Evolutionary conservation across 2,329 filamentous ascomycete genomes (phyloP), one percentile per base, ranked within the genome.

Genomic region (Colletotrichum horii): DNA sequence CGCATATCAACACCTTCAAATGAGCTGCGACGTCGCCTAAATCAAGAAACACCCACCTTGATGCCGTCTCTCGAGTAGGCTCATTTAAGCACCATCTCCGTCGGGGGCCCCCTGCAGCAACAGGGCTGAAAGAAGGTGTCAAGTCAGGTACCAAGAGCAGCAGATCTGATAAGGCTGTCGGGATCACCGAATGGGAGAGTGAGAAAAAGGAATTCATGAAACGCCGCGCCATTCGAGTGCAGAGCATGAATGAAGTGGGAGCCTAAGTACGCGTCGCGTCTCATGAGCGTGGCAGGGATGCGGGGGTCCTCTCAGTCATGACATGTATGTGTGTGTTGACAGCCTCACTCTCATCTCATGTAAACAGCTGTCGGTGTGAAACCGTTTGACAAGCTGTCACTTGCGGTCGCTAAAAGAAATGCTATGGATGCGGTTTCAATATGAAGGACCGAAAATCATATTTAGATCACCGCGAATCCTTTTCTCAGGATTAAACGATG

Each of bases 371-470:
- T 52, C 1, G 3, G 36, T n/a, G 22, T 68, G 66, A 68, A 58
- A 68, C 52, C 2, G 30, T 68, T n/a, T 58, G 66, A 68, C 66
- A 22, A 58, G 66, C 66, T 52, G 32, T 58, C 66, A 52, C 28
- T 58, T 30, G 34, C 24, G 26, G 30, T 11, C 16, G 7, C 8
- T 6, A 24, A 4, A 22, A 43, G 7, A 52, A 48, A 66, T 38
- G 22, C 30, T 58, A 38, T 68, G 66, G 38, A 32, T 5, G 6
- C 4, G 8, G 30, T 58, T 62, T 62, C 30, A 62, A 62, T 36
- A 62, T n/a, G 58, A 34, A 24, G 32, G 19, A 24, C 19, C 0
- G 43, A 22, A 22, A 52, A 52, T 52, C 43, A 52, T 22, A 28
- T 61, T n/a, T 62, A 22, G 14, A 62, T 32, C 19, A 14, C 0